These are phyloP conservation scores for Chenopodium suecicum DNA, from an alignment of 148 eudicot species.

Conservation along the genomic window DNA sequence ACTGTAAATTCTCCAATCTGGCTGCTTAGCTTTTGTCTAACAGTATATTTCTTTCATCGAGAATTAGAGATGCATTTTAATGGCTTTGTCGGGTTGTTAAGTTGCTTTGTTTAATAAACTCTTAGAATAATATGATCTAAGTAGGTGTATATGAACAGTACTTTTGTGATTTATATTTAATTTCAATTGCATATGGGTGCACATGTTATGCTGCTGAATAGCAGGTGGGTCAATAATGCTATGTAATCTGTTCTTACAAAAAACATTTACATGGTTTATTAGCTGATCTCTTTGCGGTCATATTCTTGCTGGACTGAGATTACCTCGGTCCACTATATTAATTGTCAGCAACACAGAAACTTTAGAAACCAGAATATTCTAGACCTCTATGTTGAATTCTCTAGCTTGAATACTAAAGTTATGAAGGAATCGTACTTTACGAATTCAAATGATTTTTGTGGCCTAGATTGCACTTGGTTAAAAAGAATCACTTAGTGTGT, in stretches of 20 bases:
- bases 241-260: not conserved
- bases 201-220: constrained; percentile 38
- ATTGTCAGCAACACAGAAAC: not conserved
- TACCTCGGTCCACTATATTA: constrained; percentile 24
- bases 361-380: constrained; percentile 19
- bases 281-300: constrained; percentile 10
- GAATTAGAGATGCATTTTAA: constrained; percentile 17
- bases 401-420: not conserved
- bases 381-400: constrained; percentile 8
- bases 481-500: not conserved
- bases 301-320: constrained; percentile 17
- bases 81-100: constrained; percentile 16
- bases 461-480: not conserved
- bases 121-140: constrained; percentile 13
- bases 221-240: constrained; percentile 33
- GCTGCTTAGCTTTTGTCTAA: constrained; percentile 18
- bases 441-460: not conserved
- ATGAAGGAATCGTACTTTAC: not conserved
- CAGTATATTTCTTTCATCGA: not conserved
- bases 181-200: constrained; percentile 39
- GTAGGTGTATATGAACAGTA: constrained; percentile 22
- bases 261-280: not conserved
- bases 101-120: constrained; percentile 11
- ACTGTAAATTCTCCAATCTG: constrained; percentile 17
- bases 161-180: constrained; percentile 12